Evolutionary conservation across 129 eudicot species (phyloP).

Genomic region (Solidago caesia): DNA sequence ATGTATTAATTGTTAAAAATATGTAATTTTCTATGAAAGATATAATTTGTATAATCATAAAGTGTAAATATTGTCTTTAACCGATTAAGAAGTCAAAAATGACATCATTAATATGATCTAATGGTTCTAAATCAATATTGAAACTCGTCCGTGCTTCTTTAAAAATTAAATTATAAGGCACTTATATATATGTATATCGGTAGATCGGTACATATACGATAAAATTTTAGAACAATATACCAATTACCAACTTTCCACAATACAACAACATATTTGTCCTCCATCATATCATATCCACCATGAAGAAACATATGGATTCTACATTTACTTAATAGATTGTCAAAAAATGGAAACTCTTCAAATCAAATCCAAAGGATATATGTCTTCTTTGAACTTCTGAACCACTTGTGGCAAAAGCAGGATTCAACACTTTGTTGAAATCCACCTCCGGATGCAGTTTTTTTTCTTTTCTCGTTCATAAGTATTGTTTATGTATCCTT

Average conservation of each 20-base stretch:
- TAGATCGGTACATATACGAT: too few species aligned
- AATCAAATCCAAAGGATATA: slow-evolving; percentile 13
- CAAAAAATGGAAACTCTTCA: slow-evolving; percentile 25
- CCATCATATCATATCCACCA: slow-evolving; percentile 10
- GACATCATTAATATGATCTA: too few species aligned
- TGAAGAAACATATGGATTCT: slow-evolving; percentile 18
- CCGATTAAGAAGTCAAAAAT: too few species aligned
- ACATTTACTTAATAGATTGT: slow-evolving; percentile 22
- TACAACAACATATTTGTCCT: neutral
- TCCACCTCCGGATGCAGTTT: neutral
- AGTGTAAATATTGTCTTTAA: too few species aligned
- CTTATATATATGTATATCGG: too few species aligned
- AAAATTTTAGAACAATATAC: slow-evolving; percentile 14
- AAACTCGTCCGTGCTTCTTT: too few species aligned
- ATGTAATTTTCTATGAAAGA: too few species aligned
- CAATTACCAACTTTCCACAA: slow-evolving; percentile 18
- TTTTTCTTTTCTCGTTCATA: slow-evolving; percentile 36
- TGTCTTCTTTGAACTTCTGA: slow-evolving; percentile 11
- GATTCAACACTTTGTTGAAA: slow-evolving; percentile 27
- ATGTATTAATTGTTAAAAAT: too few species aligned
- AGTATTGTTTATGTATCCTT: slow-evolving; percentile 87
- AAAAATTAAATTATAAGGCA: too few species aligned
- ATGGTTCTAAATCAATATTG: too few species aligned
- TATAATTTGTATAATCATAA: too few species aligned
- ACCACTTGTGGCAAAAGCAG: slow-evolving; percentile 19